Evolutionary conservation across 2,329 filamentous ascomycete species (phyloP).

Genomic region (Lasiodiplodia sp.): DNA sequence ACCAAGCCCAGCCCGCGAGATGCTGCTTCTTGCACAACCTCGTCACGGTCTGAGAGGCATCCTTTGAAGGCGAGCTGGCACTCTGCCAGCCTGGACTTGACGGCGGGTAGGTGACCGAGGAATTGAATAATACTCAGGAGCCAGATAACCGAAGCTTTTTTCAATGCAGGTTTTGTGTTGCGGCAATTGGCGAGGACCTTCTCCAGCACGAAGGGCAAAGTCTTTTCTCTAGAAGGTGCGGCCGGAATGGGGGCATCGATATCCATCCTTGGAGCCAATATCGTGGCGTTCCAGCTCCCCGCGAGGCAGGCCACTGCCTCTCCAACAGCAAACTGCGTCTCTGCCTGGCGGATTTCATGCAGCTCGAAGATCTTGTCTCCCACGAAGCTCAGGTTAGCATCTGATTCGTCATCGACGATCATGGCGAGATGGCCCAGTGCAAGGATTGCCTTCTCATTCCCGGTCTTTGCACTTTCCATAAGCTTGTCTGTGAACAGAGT

Average conservation of each 20-base stretch:
- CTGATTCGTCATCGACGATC: slow-evolving; percentile 57
- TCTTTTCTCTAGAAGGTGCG: slow-evolving; percentile 46
- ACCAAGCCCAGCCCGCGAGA: slow-evolving; percentile 90
- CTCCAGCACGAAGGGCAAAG: slow-evolving; percentile 66
- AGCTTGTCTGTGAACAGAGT: slow-evolving; percentile 68
- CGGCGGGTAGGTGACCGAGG: slow-evolving; percentile 77
- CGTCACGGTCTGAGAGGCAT: slow-evolving; percentile 85
- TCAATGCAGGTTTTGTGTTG: slow-evolving; percentile 84
- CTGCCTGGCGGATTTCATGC: slow-evolving; percentile 83
- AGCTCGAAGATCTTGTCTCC: slow-evolving; percentile 75
- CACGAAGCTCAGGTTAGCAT: slow-evolving; percentile 60
- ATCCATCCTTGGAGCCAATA: slow-evolving; percentile 77
- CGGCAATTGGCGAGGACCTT: slow-evolving; percentile 80
- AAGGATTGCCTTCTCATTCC: slow-evolving; percentile 82
- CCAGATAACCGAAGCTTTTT: slow-evolving; percentile 96
- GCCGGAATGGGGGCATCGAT: slow-evolving; percentile 63
- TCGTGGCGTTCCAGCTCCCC: slow-evolving; percentile 83
- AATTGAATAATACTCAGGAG: slow-evolving; percentile 90
- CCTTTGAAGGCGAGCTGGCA: slow-evolving; percentile 89
- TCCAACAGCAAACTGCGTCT: slow-evolving; percentile 89
- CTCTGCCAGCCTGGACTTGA: slow-evolving; percentile 77
- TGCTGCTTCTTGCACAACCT: slow-evolving; percentile 94
- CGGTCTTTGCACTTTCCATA: slow-evolving; percentile 74
- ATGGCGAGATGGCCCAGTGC: slow-evolving; percentile 80
- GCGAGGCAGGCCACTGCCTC: slow-evolving; percentile 83